A percentile compares a stretch with the other conserved stretches of the same genome.
Evolutionary conservation across 345 rosid species (phyloP).

Genomic region (Capsella bursapastoris): DNA sequence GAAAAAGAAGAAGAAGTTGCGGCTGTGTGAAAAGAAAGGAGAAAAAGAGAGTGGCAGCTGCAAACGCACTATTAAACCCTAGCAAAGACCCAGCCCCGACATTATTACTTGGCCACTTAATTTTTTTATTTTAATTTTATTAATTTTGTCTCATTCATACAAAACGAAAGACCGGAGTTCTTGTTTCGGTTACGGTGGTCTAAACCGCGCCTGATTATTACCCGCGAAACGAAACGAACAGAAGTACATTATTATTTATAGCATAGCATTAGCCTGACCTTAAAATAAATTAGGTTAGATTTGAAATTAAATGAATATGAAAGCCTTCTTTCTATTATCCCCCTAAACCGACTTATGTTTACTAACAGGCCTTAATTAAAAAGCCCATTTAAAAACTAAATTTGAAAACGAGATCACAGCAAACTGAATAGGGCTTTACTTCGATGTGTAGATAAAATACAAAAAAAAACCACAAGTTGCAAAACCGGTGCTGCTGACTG

Average conservation of each 20-base stretch:
- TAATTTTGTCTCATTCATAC: background rate
- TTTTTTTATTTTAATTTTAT: background rate
- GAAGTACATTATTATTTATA: background rate
- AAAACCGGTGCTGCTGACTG: background rate
- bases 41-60: constrained; percentile 16
- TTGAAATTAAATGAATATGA: too few relatives aligned
- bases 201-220: constrained; percentile 25
- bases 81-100: constrained; percentile 37
- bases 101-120: constrained; percentile 23
- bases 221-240: background rate
- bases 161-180: background rate
- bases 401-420: too few relatives aligned
- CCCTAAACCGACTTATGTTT: background rate
- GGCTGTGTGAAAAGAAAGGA: constrained; percentile 49
- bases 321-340: background rate
- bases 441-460: background rate
- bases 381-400: background rate
- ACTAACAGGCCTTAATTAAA: background rate
- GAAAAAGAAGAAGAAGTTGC: constrained; percentile 21
- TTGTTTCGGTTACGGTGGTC: constrained; percentile 31
- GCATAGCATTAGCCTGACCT: too few relatives aligned
- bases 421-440: background rate
- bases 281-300: background rate
- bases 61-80: constrained; percentile 68
- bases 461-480: background rate